phyloP scores from a whole-genome alignment of 192 early-diverging fungal genomes.

The Chytriomyces confervae region DNA sequence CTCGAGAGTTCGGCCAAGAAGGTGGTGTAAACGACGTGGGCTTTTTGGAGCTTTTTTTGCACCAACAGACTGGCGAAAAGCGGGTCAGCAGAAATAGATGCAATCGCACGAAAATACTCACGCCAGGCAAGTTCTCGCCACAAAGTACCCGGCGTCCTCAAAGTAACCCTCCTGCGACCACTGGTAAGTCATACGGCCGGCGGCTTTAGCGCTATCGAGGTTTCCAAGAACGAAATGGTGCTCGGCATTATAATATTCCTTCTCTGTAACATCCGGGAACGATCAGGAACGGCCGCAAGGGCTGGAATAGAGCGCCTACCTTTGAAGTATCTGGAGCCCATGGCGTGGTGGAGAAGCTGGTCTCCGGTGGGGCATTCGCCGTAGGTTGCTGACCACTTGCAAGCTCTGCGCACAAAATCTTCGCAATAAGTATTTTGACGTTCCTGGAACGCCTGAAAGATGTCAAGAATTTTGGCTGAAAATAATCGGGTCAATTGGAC shows the following conservation, averaged over 20 bases:
- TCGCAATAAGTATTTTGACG: constrained; percentile 33
- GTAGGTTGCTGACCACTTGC: constrained; percentile 67
- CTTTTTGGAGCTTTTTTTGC: constrained; percentile 53
- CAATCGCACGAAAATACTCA: constrained; percentile 55
- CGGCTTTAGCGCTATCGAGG: constrained; percentile 73
- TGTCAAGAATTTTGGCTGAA: constrained; percentile 64
- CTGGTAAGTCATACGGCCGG: constrained; percentile 77
- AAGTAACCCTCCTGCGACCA: constrained; percentile 71
- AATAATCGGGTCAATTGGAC: constrained; percentile 51
- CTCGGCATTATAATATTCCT: constrained; percentile 80
- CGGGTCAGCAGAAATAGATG: background rate
- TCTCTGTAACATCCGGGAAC: constrained; percentile 53
- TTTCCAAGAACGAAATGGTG: constrained; percentile 85
- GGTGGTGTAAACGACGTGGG: constrained; percentile 42
- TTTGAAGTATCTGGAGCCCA: constrained; percentile 72
- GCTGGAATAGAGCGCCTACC: constrained; percentile 47
- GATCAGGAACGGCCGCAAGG: constrained; percentile 46
- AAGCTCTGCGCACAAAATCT: constrained; percentile 24
- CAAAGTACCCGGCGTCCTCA: constrained; percentile 75
- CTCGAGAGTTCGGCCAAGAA: constrained; percentile 51
- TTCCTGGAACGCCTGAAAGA: constrained; percentile 29
- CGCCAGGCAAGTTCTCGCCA: constrained; percentile 80
- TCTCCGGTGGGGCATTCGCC: constrained; percentile 65
- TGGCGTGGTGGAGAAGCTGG: constrained; percentile 73
- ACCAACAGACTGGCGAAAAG: constrained; percentile 45